Base-by-base conservation (phyloP, 495 filamentous ascomycete species). In the Aspergillus sclerotiicarbonarius region DNA sequence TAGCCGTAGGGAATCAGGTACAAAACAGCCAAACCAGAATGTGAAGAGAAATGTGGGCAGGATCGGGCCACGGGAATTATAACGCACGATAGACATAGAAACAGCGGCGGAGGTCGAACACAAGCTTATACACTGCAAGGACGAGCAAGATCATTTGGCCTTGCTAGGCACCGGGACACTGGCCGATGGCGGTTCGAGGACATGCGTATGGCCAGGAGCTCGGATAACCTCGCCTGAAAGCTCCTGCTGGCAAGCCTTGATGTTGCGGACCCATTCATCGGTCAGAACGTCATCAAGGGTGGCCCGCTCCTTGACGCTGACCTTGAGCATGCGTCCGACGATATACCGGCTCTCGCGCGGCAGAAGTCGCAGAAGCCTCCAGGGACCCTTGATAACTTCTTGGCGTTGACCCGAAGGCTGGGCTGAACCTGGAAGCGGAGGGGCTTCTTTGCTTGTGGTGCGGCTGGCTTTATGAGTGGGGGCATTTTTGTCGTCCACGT, bases 271-370 rank as follows among this genome's bases (percentile, higher is more conserved):
- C 94, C 95, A 98, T n/a, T 88, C 85, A 70, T 98, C 95, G 7
- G 82, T 80, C 58, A 96, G 72, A 15, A 98, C 89, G 68, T 98
- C 91, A 15, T 85, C 80, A 71, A 98, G 83, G 6, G 81, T 91
- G 6, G 91, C 95, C 41, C 94, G 83, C 55, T 88, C 87, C 62
- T 84, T 89, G 5, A 94, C 92, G 63, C 94, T 84, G 41, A 96
- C 77, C 63, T 96, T 92, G 49, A 98, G 80, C 94, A 98, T 98
- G 43, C 89, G 82, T 20, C 89, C 88, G 52, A 98, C 91, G 58
- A 98, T 90, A 63, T 90, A 85, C 30, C 94, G 80, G 53, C 85
- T 95, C 73, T 98, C 94, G 59, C 94, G 82, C 8, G 94, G 94
- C 4, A 98, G 82, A 7, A 98, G 81, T 51, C 94, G 84, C n/a